These are phyloP conservation scores for Cornus kousa DNA, from an alignment of 148 eudicot genomes.

Conservation along the genomic window DNA sequence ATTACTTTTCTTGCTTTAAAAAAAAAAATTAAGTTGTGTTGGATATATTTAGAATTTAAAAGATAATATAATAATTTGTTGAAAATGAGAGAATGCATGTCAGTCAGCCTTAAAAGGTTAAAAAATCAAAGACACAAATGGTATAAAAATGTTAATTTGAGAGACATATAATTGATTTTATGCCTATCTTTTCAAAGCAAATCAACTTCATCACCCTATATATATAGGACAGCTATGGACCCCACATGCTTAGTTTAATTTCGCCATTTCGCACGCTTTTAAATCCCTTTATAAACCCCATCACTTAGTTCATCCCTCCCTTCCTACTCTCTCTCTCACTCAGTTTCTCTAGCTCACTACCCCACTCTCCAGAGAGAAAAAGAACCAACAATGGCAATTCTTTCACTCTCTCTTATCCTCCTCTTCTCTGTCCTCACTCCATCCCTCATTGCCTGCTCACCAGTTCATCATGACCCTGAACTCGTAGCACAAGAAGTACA, in stretches of 20 bases:
- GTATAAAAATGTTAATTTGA: no score
- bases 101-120: no score
- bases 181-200: no score
- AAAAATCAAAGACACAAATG: no score
- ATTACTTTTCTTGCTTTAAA: no score
- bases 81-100: no score
- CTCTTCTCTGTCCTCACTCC: not conserved
- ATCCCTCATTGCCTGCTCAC: slow-evolving; percentile 16
- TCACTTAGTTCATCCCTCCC: not conserved
- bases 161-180: no score
- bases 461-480: slow-evolving; percentile 24
- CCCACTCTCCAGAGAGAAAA: not conserved
- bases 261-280: slow-evolving; percentile 11
- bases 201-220: no score
- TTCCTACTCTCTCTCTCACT: not conserved
- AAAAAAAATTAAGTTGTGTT: no score
- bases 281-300: no score
- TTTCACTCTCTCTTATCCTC: slow-evolving; percentile 8
- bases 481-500: slow-evolving; percentile 35
- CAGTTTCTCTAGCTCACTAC: not conserved
- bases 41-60: no score
- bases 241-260: slow-evolving; percentile 13
- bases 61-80: no score
- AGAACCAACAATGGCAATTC: not conserved
- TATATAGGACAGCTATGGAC: not conserved